A percentile compares a stretch with the other conserved stretches of the same genome.
Conservation (phyloP, 2,329 filamentous ascomycete species). For the Epichloe elymi region DNA sequence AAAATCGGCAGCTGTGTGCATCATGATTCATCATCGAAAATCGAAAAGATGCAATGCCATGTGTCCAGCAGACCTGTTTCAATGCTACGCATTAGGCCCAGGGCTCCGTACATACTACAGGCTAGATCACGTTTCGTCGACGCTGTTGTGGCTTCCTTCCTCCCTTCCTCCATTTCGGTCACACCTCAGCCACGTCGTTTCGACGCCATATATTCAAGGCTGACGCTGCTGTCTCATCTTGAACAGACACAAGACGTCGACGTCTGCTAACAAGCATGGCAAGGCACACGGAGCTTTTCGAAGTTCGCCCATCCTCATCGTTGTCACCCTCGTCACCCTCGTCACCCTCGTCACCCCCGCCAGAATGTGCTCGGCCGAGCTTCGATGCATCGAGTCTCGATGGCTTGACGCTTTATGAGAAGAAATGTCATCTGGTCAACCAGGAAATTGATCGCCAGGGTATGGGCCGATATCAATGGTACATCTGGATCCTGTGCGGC, state of each 20-base stretch:
- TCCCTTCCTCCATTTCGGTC: too few relatives aligned
- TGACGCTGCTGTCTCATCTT: too few relatives aligned
- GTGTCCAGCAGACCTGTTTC: neutral
- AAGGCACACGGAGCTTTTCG: neutral
- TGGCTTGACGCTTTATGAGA: conserved; percentile 18
- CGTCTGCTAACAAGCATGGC: too few relatives aligned
- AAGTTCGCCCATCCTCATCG: neutral
- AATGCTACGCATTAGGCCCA: too few relatives aligned
- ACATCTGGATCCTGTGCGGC: conserved; percentile 37
- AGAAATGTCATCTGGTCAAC: conserved; percentile 23
- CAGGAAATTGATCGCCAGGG: conserved; percentile 37
- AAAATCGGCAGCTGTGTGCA: neutral
- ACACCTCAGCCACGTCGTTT: too few relatives aligned
- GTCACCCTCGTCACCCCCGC: neutral
- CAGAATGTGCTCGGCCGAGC: neutral
- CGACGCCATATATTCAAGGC: too few relatives aligned
- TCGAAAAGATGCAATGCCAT: neutral
- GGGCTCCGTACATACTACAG: too few relatives aligned
- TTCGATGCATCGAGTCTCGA: conserved; percentile 9
- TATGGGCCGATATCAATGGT: conserved; percentile 41
- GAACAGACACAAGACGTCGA: too few relatives aligned
- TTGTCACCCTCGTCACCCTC: neutral
- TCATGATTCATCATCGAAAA: neutral
- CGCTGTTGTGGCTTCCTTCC: too few relatives aligned
- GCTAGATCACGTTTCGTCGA: too few relatives aligned